Base-by-base conservation (phyloP, 306 rosid genomes). In the Alnus glutinosa region DNA sequence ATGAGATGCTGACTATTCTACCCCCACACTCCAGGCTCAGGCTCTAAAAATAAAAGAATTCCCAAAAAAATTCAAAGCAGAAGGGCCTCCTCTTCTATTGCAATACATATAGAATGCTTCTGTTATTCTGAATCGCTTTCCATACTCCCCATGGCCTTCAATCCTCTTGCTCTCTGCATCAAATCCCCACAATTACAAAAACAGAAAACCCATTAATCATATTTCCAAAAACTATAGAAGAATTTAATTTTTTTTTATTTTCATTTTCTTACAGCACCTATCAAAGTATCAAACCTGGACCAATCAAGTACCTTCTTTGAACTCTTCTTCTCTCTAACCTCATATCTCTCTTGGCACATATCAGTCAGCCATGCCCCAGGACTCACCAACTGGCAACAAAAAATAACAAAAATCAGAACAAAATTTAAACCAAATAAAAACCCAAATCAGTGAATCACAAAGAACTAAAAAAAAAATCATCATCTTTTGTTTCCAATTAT, bases 351-450 rank as follows among this genome's bases (percentile, higher is more conserved):
- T 84, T 90, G 94, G 87, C 92, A 89, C 97, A 92, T 92, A 71
- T 92, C 97, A 77, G 86, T 90, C 85, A 92, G 88, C 97, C 97
- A 92, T 13, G 94, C 97, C 5, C 97, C 97, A 18, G 97, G 97
- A 23, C 97, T 92, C 86, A 92, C 94, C 94, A 85, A 79, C 97
- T 92, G 81, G 49, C 59, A 39, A 73, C 11, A 68, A 15, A 64
- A 39, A 68, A 78, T 0, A 3, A 71, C 7, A 57, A 67, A 82
- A 74, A 49, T 47, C 6, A 30, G 44, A 46, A 71, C 37, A 54
- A 63, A 34, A 14, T 63, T 7, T 11, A 63, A 63, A 63, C 23
- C 47, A 63, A n/a, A 12, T 15, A 36, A 18, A 16, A 36, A 69
- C 32, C 12, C 61, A 30, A 32, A 46, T 71, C 76, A 80, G 2